phyloP scores from a whole-genome alignment of 2,329 filamentous ascomycete genomes.

The Cadophora sp. region DNA sequence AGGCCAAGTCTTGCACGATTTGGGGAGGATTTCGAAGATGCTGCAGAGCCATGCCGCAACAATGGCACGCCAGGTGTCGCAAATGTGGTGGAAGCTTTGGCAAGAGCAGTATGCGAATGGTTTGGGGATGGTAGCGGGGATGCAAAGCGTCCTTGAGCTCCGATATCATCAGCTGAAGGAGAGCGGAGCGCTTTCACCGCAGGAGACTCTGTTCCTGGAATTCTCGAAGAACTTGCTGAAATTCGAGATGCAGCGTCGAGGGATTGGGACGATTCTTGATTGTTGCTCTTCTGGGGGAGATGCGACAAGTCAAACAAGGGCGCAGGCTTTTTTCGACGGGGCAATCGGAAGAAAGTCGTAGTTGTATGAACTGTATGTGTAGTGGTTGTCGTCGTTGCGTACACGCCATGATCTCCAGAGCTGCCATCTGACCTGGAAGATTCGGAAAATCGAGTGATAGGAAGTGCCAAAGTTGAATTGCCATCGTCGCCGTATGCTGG shows the following conservation, averaged over 20 bases:
- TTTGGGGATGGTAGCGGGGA: slow-evolving; percentile 43
- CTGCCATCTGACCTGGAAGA: slow-evolving; percentile 91
- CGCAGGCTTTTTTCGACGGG: slow-evolving; percentile 75
- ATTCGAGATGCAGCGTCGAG: slow-evolving; percentile 47
- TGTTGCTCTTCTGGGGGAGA: slow-evolving; percentile 76
- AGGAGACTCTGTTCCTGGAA: slow-evolving; percentile 40
- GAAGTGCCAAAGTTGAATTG: slow-evolving; percentile 66
- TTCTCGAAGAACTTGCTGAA: slow-evolving; percentile 52
- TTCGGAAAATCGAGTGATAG: slow-evolving; percentile 74
- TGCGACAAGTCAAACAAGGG: slow-evolving; percentile 88
- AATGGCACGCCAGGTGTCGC: slow-evolving; percentile 52
- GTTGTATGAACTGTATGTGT: slow-evolving; percentile 68
- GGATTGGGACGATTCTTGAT: slow-evolving; percentile 41
- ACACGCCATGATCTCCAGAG: slow-evolving; percentile 69
- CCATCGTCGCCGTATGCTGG: slow-evolving; percentile 68
- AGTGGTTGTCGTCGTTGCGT: slow-evolving; percentile 64
- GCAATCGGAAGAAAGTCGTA: slow-evolving; percentile 81
- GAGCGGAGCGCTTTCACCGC: slow-evolving; percentile 50
- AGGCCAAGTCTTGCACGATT: slow-evolving; percentile 64
- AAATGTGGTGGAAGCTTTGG: slow-evolving; percentile 37
- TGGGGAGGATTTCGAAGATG: slow-evolving; percentile 73
- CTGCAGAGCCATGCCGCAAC: slow-evolving; percentile 64
- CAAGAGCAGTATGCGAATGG: slow-evolving; percentile 30
- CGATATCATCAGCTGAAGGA: slow-evolving; percentile 38
- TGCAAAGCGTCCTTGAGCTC: slow-evolving; percentile 26